Base-by-base conservation (phyloP, 768 basidiomycete genomes). In the Podaxis mareebaensis region DNA sequence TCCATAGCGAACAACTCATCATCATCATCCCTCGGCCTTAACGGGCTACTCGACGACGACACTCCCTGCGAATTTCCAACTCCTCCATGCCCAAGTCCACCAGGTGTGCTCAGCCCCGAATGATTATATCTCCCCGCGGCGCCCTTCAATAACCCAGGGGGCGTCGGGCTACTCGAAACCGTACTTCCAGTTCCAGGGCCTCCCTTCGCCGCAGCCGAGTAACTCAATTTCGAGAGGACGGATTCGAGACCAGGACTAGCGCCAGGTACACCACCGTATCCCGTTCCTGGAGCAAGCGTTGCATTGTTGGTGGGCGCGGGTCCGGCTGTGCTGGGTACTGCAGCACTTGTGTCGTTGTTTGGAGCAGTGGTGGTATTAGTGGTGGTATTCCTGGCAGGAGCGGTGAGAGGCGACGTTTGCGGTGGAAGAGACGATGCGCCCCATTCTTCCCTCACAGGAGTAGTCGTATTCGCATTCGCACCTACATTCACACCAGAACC, bases 1-100 rank as follows among this genome's bases (percentile, higher is more conserved):
- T 91, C 90, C 86, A 91, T 87, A 68, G 79, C 79, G 72, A 92
- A 92, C 71, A 92, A 73, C 57, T 82, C 78, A 65, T 81, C 83
- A 69, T 89, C 90, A 70, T 89, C 88, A 64, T 89, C 84, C 38
- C 78, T 75, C 58, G 88, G 88, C 70, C 88, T 89, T 68, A 82
- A 71, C 48, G 82, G 76, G 28, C 76, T 62, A 26, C 60, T 42
- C n/a, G 22, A 20, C 53, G 12, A 20, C 49, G 30, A 42, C 22
- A 12, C 24, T 39, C 59, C 61, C 39, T 44, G 44, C 1, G 17
- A 17, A n/a, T 15, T 46, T 24, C 48, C 56, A 57, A 17, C 17
- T 13, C 46, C 58, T 36, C 51, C 55, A 40, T 13, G 75, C 62
- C 49, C 71, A 64, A 64, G 70, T 60, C 53, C 71, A 71, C 56